Base-by-base conservation (phyloP, 129 eudicot species). In the Lonicera japonica region DNA sequence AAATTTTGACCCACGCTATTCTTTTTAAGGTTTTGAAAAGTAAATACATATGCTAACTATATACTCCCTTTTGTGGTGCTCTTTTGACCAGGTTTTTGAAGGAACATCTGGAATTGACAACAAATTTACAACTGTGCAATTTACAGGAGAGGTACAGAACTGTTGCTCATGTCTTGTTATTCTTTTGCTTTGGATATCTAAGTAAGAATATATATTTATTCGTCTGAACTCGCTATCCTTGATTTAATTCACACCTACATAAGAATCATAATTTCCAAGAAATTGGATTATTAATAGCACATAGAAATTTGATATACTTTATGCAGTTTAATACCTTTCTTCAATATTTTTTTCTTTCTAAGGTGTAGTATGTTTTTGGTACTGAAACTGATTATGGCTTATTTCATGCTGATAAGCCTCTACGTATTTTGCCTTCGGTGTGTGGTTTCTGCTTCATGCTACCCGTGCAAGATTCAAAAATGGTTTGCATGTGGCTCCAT, bases 51-150 rank as follows among this genome's bases (percentile, higher is more conserved):
- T 21, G 41, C 13, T 13, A 36, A 58, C n/a, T 66, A 18, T 43
- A 21, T 55, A 21, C 34, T 13, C 54, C 56, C 6, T 50, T 6
- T 12, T 56, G 19, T 57, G 47, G 15, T 69, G 55, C 21, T 56
- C 17, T 48, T 25, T 41, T 66, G 54, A 69, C 63, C 81, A 91
- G 95, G 98, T 92, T 34, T 92, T 92, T 53, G 96, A 92, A 84
- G 98, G 98, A 68, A 92, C 98, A 55, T 92, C 98, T 73, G 98
- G 96, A 67, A 92, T 92, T 58, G 98, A 92, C 87, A 92, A 82
- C 66, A 92, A 92, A 74, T 87, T 75, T 71, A 92, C 96, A 62
- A 92, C 98, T 8, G 98, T 92, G 43, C 96, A 92, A 68, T 92
- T 92, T 74, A 92, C 96, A 16, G 96, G 98, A 65, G 98, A 87